Evolutionary conservation across 768 basidiomycete genomes (phyloP).

Genomic region (Leccinum subgranulosum): DNA sequence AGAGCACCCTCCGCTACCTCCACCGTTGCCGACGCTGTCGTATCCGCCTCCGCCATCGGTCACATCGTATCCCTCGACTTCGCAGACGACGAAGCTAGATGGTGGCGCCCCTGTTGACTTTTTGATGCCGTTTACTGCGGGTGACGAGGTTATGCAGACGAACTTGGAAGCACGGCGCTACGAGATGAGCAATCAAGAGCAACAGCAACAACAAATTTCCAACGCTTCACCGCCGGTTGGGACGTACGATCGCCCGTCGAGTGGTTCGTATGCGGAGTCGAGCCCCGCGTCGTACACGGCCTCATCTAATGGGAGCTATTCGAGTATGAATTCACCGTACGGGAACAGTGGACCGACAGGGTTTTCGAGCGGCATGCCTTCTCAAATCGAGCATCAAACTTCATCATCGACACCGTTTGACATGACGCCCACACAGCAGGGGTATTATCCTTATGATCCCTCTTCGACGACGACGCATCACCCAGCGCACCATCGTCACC

Average conservation of each 20-base stretch:
- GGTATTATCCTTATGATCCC: constrained; percentile 24
- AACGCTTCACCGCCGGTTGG: constrained; percentile 5
- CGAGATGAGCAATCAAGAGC: constrained; percentile 10
- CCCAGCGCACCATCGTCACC: not conserved
- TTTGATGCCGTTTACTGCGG: constrained; percentile 20
- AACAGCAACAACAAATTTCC: constrained; percentile 6
- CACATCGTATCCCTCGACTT: constrained; percentile 4
- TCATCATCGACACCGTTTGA: constrained; percentile 18
- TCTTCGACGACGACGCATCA: not conserved
- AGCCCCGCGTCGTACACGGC: constrained; percentile 24
- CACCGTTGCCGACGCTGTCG: constrained; percentile 14
- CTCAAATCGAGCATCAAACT: constrained; percentile 16
- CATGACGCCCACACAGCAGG: constrained; percentile 15
- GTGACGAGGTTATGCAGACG: constrained; percentile 16
- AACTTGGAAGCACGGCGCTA: constrained; percentile 13
- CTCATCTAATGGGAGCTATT: constrained; percentile 23
- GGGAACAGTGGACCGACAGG: constrained; percentile 14
- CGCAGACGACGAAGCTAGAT: constrained; percentile 14
- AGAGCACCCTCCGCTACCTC: constrained; percentile 7
- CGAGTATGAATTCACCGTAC: constrained; percentile 26
- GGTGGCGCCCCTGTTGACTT: constrained; percentile 18
- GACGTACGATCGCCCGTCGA: constrained; percentile 25
- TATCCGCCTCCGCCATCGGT: constrained; percentile 6
- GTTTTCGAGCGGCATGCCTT: constrained; percentile 11
- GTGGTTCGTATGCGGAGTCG: constrained; percentile 13